These are phyloP conservation scores for Neopestalotiopsis sp. DNA, from an alignment of 2,329 filamentous ascomycete species.

Conservation along the genomic window DNA sequence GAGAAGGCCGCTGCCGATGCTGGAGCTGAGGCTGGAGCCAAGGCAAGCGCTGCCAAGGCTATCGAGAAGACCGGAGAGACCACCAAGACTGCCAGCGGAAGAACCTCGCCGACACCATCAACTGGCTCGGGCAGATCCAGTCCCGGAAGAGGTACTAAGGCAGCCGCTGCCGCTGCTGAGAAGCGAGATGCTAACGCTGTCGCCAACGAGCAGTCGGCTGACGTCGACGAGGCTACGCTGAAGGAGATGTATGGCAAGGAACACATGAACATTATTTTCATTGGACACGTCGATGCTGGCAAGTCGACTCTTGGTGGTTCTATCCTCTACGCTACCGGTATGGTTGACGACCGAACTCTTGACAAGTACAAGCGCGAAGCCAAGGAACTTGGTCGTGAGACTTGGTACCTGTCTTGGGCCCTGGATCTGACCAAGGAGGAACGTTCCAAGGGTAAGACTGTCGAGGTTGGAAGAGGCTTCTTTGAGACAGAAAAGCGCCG, in stretches of 20 bases:
- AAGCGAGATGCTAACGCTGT: constrained; percentile 80
- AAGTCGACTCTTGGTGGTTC: constrained; percentile 96
- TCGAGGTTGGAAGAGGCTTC: constrained; percentile 93
- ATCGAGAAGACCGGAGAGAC: constrained; percentile 88
- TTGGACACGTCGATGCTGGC: constrained; percentile 97
- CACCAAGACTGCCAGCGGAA: constrained; percentile 65
- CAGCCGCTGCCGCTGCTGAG: constrained; percentile 27
- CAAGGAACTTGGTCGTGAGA: constrained; percentile 94
- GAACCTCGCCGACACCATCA: constrained; percentile 79
- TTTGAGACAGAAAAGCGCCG: constrained; percentile 96
- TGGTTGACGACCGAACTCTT: constrained; percentile 99
- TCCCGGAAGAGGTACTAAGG: constrained; percentile 68
- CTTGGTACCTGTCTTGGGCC: constrained; percentile 99
- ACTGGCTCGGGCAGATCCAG: constrained; percentile 76
- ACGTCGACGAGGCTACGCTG: constrained; percentile 75
- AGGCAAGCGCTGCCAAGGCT: constrained; percentile 85
- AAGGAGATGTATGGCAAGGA: constrained; percentile 97
- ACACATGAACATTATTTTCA: constrained; percentile 93
- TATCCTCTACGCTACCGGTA: constrained; percentile 91
- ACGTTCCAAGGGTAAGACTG: constrained; percentile 94
- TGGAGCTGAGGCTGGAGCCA: constrained; percentile 74
- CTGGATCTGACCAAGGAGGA: constrained; percentile 97
- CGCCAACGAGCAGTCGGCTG: constrained; percentile 79
- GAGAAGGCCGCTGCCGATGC: constrained; percentile 37
- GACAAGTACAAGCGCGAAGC: constrained; percentile 98